Evolutionary conservation across 139 green algal species (phyloP).

Genomic region (Eudorina sp.): DNA sequence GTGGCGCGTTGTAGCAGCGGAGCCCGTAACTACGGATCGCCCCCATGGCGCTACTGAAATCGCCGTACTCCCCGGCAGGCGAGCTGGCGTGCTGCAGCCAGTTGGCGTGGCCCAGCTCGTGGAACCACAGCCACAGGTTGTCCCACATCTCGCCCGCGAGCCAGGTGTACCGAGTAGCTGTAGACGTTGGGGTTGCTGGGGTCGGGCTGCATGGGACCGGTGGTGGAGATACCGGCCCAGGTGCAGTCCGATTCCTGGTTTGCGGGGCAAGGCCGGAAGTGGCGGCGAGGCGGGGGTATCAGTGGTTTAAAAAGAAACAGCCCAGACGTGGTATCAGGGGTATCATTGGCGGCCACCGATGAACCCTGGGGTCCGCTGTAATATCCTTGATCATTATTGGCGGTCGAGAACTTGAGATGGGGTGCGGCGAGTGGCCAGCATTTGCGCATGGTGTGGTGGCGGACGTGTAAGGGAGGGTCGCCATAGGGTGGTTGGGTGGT

Average conservation of each 20-base stretch:
- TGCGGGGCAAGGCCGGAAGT: too few relatives aligned
- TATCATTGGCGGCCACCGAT: too few relatives aligned
- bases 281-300: too few relatives aligned
- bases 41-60: slow-evolving; percentile 32
- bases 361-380: too few relatives aligned
- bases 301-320: too few relatives aligned
- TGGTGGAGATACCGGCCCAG: slow-evolving; percentile 40
- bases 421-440: too few relatives aligned
- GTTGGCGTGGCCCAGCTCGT: slow-evolving; percentile 29
- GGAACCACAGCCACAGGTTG: slow-evolving; percentile 36
- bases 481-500: too few relatives aligned
- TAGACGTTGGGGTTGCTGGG: neutral
- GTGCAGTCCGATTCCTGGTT: slow-evolving; percentile 20
- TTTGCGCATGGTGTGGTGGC: too few relatives aligned
- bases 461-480: too few relatives aligned
- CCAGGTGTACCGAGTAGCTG: slow-evolving; percentile 33
- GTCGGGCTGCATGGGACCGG: slow-evolving; percentile 1
- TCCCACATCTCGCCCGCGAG: slow-evolving; percentile 24
- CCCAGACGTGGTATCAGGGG: too few relatives aligned
- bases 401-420: too few relatives aligned
- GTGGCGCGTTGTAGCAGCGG: slow-evolving; percentile 33
- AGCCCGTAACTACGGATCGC: neutral
- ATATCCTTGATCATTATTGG: too few relatives aligned
- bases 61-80: slow-evolving; percentile 23
- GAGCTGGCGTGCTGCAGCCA: slow-evolving; percentile 22